Evolutionary conservation across 768 basidiomycete species (phyloP).

Genomic region (Termitomyces bulborhizus): DNA sequence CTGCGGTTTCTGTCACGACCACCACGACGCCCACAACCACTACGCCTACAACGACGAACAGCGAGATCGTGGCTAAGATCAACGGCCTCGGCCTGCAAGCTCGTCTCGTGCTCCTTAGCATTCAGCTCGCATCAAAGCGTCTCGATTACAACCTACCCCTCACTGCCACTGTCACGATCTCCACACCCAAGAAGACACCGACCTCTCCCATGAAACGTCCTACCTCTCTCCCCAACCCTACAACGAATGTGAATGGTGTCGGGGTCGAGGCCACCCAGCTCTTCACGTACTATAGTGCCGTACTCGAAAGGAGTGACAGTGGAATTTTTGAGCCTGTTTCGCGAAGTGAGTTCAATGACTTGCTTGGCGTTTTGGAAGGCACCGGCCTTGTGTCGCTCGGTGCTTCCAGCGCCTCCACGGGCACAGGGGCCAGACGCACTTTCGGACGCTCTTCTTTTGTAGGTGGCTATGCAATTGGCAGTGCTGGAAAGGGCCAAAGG

Average conservation of each 20-base stretch:
- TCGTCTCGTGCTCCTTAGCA: slow-evolving; percentile 58
- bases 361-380: slow-evolving; percentile 68
- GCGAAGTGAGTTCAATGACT: slow-evolving; percentile 70
- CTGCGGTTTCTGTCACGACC: slow-evolving; percentile 16
- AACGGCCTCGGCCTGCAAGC: slow-evolving; percentile 68
- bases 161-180: slow-evolving; percentile 26
- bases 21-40: slow-evolving; percentile 14
- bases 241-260: slow-evolving; percentile 20
- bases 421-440: slow-evolving; percentile 35
- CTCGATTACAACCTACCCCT: slow-evolving; percentile 51
- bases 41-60: slow-evolving; percentile 27
- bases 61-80: slow-evolving; percentile 63
- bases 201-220: slow-evolving; percentile 50
- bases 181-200: slow-evolving; percentile 29
- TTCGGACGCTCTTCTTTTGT: slow-evolving; percentile 57
- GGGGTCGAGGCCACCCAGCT: slow-evolving; percentile 56
- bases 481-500: slow-evolving; percentile 30
- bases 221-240: slow-evolving; percentile 24
- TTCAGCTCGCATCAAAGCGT: slow-evolving; percentile 61
- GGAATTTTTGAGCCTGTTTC: slow-evolving; percentile 60
- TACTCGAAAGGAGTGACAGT: slow-evolving; percentile 51
- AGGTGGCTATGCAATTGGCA: slow-evolving; percentile 26
- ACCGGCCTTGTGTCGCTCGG: slow-evolving; percentile 41
- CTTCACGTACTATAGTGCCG: slow-evolving; percentile 53
- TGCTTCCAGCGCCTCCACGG: slow-evolving; percentile 1